Evolutionary conservation across 495 filamentous ascomycete species (phyloP).

Genomic region (Lasiosphaeris hirsuta): DNA sequence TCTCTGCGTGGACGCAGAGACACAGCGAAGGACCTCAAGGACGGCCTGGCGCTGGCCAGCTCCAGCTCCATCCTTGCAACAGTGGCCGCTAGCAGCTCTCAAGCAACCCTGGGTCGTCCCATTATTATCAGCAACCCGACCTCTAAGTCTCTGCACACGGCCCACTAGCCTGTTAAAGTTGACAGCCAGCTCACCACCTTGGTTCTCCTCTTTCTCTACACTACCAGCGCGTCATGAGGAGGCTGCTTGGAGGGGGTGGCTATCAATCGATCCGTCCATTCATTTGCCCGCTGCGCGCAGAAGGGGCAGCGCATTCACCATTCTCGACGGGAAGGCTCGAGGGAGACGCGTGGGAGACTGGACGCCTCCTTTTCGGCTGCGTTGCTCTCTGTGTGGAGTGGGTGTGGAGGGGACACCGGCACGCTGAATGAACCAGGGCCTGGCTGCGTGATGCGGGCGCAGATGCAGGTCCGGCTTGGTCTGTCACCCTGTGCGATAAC

Average conservation of each 20-base stretch:
- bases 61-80: background rate
- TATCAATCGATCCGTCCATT: background rate
- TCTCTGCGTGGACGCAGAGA: background rate
- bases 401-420: conserved; percentile 8
- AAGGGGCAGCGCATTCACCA: conserved; percentile 2
- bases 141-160: too few relatives aligned
- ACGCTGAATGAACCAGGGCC: background rate
- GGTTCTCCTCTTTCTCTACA: too few relatives aligned
- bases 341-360: background rate
- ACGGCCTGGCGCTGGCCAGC: too few relatives aligned
- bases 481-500: conserved; percentile 11
- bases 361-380: conserved; percentile 9
- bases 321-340: background rate
- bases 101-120: too few relatives aligned
- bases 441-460: conserved; percentile 12
- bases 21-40: background rate
- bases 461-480: conserved; percentile 17
- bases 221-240: too few relatives aligned
- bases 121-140: too few relatives aligned
- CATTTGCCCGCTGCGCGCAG: background rate
- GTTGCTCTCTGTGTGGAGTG: background rate
- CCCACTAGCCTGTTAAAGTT: too few relatives aligned
- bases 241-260: too few relatives aligned
- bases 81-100: background rate
- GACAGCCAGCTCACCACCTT: too few relatives aligned